These are phyloP conservation scores for Pancytospora philotis DNA, from an alignment of 371 early-diverging fungal species.

Conservation along the genomic window DNA sequence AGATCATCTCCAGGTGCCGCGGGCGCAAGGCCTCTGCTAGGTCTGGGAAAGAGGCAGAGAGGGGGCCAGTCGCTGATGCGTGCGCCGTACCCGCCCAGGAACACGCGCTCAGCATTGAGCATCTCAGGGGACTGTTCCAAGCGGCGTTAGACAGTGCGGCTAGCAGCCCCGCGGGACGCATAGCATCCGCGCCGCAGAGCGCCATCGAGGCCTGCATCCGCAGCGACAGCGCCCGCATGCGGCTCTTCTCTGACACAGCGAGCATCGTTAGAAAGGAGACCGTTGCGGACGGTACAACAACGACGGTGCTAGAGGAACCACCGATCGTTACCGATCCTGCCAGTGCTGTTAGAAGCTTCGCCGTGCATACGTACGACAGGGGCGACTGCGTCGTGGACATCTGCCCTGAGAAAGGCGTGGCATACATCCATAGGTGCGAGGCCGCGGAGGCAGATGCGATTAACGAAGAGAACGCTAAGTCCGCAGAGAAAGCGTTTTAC, in stretches of 20 bases:
- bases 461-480: not conserved
- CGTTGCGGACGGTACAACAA: not conserved
- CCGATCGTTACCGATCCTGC: not conserved
- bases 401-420: not conserved
- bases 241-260: constrained; percentile 17
- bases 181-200: too few species aligned
- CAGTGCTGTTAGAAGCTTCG: not conserved
- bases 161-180: too few species aligned
- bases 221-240: constrained; percentile 6
- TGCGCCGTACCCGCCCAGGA: too few species aligned
- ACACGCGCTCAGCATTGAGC: too few species aligned
- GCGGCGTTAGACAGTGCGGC: too few species aligned
- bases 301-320: constrained; percentile 4
- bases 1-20: too few species aligned
- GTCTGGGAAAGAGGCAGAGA: too few species aligned
- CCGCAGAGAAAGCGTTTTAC: not conserved
- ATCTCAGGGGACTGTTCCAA: too few species aligned
- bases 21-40: too few species aligned
- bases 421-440: constrained; percentile 7
- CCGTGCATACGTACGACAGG: not conserved
- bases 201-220: too few species aligned
- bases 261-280: constrained; percentile 3
- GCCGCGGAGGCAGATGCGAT: not conserved
- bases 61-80: too few species aligned
- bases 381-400: not conserved